Percentiles rank a stretch among this genome's conserved stretches.
phyloP scores from a whole-genome alignment of 805 yeast species.

The Kodamaea neixiangensis region DNA sequence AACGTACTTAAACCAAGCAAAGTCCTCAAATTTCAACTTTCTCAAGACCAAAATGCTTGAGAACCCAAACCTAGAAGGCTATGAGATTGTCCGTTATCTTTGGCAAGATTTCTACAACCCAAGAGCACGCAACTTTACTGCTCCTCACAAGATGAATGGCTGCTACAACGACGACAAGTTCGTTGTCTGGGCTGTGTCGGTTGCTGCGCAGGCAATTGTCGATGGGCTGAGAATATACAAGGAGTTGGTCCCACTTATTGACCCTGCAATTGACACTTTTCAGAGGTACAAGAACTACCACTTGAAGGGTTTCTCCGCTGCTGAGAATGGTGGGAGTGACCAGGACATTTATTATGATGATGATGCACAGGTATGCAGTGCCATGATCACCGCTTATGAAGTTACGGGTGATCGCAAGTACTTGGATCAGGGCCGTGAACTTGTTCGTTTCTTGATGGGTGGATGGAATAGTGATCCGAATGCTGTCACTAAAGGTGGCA shows the following conservation, averaged over 20 bases:
- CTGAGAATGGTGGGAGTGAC: conserved; percentile 59
- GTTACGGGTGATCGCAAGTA: conserved; percentile 58
- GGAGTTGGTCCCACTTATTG: conserved; percentile 54
- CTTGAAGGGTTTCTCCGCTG: conserved; percentile 63
- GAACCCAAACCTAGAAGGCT: conserved; percentile 40
- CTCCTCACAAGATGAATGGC: conserved; percentile 42
- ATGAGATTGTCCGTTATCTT: conserved; percentile 36
- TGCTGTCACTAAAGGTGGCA: conserved; percentile 55
- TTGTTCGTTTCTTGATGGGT: conserved; percentile 62
- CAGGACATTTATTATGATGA: conserved; percentile 71
- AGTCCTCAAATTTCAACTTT: not conserved
- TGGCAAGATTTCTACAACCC: conserved; percentile 47
- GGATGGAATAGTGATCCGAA: conserved; percentile 55
- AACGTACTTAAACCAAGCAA: not conserved
- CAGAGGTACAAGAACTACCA: conserved; percentile 52
- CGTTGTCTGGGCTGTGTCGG: conserved; percentile 70
- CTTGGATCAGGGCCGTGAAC: conserved; percentile 57
- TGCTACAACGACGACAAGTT: conserved; percentile 52
- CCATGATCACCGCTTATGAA: conserved; percentile 65
- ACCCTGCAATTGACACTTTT: conserved; percentile 51
- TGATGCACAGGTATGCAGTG: conserved; percentile 72
- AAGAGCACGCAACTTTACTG: conserved; percentile 36
- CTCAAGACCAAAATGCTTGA: conserved; percentile 20
- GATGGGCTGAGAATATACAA: conserved; percentile 60
- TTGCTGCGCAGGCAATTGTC: conserved; percentile 64